phyloP scores from a whole-genome alignment of 176 grass and related monocot species.

The sorghum (Sorghum bicolor) region Sorghum_bicolor_NCBIv3 NC_012873.2:2423501-2424000 shows the following conservation, averaged over 20 bases:
- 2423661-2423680: constrained; percentile 14
- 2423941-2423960: constrained; percentile 16
- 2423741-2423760: constrained; percentile 7
- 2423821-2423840: not conserved
- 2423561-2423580: constrained; percentile 12
- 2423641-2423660: constrained; percentile 29
- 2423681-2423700: not conserved
- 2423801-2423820: constrained; percentile 28
- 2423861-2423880: constrained; percentile 22
- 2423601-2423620: not conserved
- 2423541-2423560: constrained; percentile 18
- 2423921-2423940: not conserved
- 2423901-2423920: constrained; percentile 23
- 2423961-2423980: constrained; percentile 5
- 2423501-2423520: not conserved
- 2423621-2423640: not conserved
- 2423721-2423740: constrained; percentile 5
- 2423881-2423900: constrained; percentile 9
- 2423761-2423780: not conserved
- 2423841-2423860: not conserved
- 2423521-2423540: not conserved
- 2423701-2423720: constrained; percentile 17
- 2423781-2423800: constrained; percentile 30
- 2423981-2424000: not conserved
- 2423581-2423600: constrained; percentile 9